These are phyloP conservation scores for Picochlorum sp. DNA, from an alignment of 139 green algal genomes.

Conservation along the genomic window DNA sequence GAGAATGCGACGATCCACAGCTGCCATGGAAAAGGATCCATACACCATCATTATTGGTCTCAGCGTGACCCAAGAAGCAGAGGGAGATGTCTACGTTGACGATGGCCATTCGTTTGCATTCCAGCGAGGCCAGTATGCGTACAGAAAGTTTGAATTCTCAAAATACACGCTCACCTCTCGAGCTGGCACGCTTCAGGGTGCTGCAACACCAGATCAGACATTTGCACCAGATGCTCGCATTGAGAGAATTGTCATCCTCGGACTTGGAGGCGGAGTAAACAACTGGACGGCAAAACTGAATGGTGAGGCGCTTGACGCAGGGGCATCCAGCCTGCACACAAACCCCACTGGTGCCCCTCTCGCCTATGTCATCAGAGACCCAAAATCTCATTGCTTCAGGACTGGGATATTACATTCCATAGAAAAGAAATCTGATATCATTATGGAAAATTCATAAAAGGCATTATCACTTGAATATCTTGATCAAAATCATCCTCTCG, in stretches of 20 bases:
- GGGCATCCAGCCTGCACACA: background rate
- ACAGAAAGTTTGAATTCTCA: slow-evolving; percentile 5
- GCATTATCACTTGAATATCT: background rate
- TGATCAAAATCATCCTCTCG: background rate
- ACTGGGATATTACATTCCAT: too few species aligned
- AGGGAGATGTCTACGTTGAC: slow-evolving; percentile 89
- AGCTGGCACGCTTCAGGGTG: background rate
- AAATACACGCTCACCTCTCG: background rate
- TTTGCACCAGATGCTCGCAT: background rate
- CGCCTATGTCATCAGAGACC: too few species aligned
- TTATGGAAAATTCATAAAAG: slow-evolving; percentile 9
- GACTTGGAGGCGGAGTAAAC: slow-evolving; percentile 14
- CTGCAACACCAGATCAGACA: background rate
- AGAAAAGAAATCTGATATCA: too few species aligned
- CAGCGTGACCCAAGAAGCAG: slow-evolving; percentile 52
- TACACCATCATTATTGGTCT: slow-evolving; percentile 82
- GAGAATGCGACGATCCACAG: slow-evolving; percentile 45
- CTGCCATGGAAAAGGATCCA: slow-evolving; percentile 67
- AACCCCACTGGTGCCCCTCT: too few species aligned
- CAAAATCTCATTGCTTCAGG: background rate
- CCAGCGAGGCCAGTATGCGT: slow-evolving; percentile 34
- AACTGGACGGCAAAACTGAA: slow-evolving; percentile 11
- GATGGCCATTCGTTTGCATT: slow-evolving; percentile 88
- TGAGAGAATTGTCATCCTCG: slow-evolving; percentile 43
- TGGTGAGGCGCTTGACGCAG: background rate